These are phyloP conservation scores for Kwoniella dendrophila DNA, from an alignment of 768 basidiomycete genomes.

Conservation along the genomic window DNA sequence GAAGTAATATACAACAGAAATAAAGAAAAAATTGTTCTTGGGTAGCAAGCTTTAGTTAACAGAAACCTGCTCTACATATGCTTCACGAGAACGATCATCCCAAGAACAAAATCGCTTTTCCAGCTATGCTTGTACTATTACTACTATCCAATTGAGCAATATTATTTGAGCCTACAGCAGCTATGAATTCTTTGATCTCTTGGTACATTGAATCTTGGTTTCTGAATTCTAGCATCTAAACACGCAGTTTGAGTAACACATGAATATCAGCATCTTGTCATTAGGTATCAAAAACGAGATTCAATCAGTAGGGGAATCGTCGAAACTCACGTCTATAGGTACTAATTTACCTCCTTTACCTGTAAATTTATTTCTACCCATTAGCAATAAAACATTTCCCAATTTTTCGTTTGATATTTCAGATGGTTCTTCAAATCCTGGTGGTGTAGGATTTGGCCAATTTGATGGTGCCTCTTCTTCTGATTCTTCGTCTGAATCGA, in stretches of 20 bases:
- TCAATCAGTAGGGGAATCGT: background rate
- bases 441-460: constrained; percentile 54
- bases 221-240: constrained; percentile 39
- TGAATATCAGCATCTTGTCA: background rate
- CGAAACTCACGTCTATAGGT: constrained; percentile 33
- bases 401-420: constrained; percentile 33
- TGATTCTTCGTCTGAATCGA: constrained; percentile 24
- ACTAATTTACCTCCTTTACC: constrained; percentile 11
- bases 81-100: too few species aligned
- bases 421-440: constrained; percentile 49
- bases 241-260: too few species aligned
- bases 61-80: too few species aligned
- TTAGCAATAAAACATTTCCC: constrained; percentile 26
- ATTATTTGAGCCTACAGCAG: constrained; percentile 46
- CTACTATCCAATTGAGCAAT: constrained; percentile 22
- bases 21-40: too few species aligned
- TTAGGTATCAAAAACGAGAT: background rate
- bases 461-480: constrained; percentile 22
- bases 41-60: too few species aligned
- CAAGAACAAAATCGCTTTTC: constrained; percentile 24
- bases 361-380: constrained; percentile 9
- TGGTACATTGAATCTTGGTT: constrained; percentile 24
- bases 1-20: too few species aligned
- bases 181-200: constrained; percentile 40
- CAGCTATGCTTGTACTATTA: too few species aligned